Conservation (phyloP, 2,329 filamentous ascomycete genomes). For the Xylariaceae sp. region DNA sequence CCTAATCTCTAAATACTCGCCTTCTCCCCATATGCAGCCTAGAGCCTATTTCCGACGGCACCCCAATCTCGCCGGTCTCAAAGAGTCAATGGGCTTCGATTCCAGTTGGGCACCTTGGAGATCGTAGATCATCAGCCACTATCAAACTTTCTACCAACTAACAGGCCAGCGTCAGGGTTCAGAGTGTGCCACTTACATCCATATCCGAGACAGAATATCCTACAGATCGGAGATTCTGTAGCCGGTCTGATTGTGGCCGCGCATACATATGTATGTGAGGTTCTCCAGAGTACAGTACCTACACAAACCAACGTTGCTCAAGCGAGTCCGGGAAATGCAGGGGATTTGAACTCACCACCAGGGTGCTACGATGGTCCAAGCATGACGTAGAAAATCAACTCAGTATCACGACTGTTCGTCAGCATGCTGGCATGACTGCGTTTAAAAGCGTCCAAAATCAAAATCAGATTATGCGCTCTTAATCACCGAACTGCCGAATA, state of each 20-base stretch:
- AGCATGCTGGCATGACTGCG: conserved; percentile 20
- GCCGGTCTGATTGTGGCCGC: background rate
- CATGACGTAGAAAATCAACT: conserved; percentile 27
- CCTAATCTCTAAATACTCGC: conserved; percentile 17
- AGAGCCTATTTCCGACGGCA: conserved; percentile 21
- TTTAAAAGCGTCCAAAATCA: conserved; percentile 7
- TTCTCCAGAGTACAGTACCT: no score
- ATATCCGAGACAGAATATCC: no score
- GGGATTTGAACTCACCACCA: conserved; percentile 23
- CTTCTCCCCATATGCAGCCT: conserved; percentile 2
- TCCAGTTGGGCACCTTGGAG: conserved; percentile 5
- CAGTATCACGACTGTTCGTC: conserved; percentile 16
- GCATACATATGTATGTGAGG: background rate
- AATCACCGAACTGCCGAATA: conserved; percentile 27
- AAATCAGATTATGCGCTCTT: conserved; percentile 8
- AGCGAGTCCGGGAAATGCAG: conserved; percentile 20
- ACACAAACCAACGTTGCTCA: background rate
- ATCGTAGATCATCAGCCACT: background rate
- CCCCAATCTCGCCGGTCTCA: conserved; percentile 17
- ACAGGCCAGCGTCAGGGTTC: background rate
- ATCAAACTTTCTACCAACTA: background rate
- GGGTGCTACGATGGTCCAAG: conserved; percentile 23
- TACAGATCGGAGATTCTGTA: no score
- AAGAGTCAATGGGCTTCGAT: conserved; percentile 3
- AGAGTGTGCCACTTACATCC: background rate